phyloP scores from a whole-genome alignment of 1,284 basidiomycete species.

The Inonotus obliquus region DNA sequence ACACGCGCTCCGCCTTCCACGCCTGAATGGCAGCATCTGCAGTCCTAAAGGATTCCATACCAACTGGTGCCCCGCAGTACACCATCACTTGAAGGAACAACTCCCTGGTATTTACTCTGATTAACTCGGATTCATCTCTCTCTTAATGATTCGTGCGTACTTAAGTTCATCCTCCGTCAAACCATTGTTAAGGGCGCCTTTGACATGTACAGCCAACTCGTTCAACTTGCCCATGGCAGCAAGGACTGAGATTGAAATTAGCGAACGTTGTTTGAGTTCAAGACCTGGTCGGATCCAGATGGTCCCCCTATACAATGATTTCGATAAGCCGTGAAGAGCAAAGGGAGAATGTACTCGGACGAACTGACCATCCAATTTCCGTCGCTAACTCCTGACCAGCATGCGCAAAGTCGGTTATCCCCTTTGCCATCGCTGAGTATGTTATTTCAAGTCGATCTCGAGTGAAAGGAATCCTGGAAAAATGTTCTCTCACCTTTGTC shows the following conservation, averaged over 20 bases:
- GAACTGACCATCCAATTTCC: conserved; percentile 13
- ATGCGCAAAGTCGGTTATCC: conserved; percentile 15
- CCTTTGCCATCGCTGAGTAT: conserved; percentile 1
- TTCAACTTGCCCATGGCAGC: conserved; percentile 13
- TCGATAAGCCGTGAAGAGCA: not conserved
- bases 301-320: conserved; percentile 11
- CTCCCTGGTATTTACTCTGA: conserved; percentile 5
- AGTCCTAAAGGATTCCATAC: conserved; percentile 15
- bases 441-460: no score
- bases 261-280: conserved; percentile 14
- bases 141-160: not conserved
- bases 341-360: not conserved
- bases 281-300: conserved; percentile 18
- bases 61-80: conserved; percentile 17
- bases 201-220: conserved; percentile 15
- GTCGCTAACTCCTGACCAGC: conserved; percentile 17
- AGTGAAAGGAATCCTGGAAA: no score
- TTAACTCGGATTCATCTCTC: not conserved
- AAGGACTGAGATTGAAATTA: conserved; percentile 12
- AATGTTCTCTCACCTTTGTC: conserved; percentile 8
- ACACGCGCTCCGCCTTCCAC: conserved; percentile 16
- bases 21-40: conserved; percentile 17
- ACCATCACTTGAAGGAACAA: conserved; percentile 15
- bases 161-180: conserved; percentile 17
- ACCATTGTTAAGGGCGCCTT: conserved; percentile 17